Conservation (phyloP, 73 alveolate genomes). For the Paramecium sonneborni region DNA sequence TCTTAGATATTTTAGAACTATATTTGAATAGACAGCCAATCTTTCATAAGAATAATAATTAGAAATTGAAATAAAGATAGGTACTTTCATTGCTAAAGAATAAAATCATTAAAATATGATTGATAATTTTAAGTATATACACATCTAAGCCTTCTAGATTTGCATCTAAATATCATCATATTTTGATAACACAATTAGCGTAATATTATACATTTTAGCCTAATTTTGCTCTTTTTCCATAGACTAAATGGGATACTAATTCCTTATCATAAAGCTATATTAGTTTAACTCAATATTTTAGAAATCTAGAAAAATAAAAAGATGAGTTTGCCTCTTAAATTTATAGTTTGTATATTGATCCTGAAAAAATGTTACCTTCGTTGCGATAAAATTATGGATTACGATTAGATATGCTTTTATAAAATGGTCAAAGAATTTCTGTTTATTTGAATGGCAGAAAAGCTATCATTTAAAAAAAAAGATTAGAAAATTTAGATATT, state of each 20-base stretch:
- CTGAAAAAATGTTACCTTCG: too few relatives aligned
- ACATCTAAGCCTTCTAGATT: neutral
- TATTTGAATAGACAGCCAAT: neutral
- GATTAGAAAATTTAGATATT: neutral
- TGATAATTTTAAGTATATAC: neutral
- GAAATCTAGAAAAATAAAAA: neutral
- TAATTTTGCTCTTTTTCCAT: neutral
- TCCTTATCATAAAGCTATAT: neutral
- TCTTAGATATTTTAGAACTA: neutral
- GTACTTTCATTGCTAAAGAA: conserved; percentile 20
- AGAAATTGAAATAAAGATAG: conserved; percentile 28
- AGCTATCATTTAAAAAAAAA: neutral
- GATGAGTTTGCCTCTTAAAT: neutral
- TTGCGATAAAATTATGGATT: neutral
- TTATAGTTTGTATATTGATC: too few relatives aligned
- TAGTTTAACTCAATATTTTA: neutral
- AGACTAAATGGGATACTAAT: neutral
- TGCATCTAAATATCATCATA: neutral
- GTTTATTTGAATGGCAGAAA: conserved; percentile 15
- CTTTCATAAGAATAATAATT: neutral
- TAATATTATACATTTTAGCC: neutral
- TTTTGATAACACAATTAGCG: neutral
- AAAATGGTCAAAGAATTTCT: neutral
- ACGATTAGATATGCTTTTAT: conserved; percentile 7
- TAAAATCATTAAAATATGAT: neutral